Conservation (phyloP, 2,329 filamentous ascomycete species). For the Mollisiaceae sp. region DNA sequence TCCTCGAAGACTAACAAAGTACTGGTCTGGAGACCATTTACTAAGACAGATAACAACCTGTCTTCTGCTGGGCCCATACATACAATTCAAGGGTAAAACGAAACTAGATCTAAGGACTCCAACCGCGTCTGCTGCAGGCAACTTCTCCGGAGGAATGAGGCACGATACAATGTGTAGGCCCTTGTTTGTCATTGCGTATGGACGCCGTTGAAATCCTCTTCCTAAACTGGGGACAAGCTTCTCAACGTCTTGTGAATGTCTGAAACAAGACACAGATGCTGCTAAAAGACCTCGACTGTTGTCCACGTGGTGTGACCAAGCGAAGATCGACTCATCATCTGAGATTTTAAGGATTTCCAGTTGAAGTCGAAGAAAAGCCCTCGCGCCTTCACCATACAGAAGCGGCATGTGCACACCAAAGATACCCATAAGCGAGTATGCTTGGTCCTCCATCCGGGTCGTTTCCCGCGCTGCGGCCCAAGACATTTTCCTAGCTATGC, state of each 20-base stretch:
- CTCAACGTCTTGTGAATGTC: not conserved
- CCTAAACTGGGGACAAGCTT: not conserved
- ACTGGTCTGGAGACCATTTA: not conserved
- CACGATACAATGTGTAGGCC: constrained; percentile 11
- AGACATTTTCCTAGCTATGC: constrained; percentile 44
- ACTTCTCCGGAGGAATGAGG: not conserved
- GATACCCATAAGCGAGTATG: constrained; percentile 45
- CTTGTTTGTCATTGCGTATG: constrained; percentile 17
- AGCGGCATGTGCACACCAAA: constrained; percentile 45
- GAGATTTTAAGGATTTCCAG: constrained; percentile 44
- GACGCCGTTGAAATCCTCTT: not conserved
- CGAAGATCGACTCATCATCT: constrained; percentile 45
- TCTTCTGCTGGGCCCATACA: not conserved
- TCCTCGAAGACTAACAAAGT: not conserved
- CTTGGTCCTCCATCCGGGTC: constrained; percentile 37
- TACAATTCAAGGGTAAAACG: not conserved
- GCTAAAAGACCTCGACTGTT: constrained; percentile 3
- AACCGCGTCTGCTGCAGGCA: too few relatives aligned
- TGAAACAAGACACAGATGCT: not conserved
- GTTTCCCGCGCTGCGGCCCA: constrained; percentile 44
- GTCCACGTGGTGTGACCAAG: constrained; percentile 30
- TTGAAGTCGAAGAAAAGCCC: constrained; percentile 44
- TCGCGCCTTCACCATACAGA: constrained; percentile 44
- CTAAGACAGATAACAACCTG: not conserved
- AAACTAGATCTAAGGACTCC: too few relatives aligned